Conservation (phyloP, 140 eudicot genomes). For the Flaveria floridana region DNA sequence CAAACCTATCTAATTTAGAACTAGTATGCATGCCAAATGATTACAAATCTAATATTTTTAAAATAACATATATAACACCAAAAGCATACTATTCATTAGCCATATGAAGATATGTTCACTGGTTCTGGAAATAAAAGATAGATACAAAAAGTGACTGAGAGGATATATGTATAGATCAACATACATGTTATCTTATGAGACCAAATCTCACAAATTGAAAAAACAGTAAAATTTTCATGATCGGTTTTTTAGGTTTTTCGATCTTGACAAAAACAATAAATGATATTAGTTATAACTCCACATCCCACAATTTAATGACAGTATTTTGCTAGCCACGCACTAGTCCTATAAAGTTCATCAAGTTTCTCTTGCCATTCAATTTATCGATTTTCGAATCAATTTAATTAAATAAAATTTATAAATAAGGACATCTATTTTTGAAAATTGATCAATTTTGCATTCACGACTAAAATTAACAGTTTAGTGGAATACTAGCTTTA, state of each 20-base stretch:
- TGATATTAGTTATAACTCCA: conserved; percentile 15
- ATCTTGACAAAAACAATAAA: background rate
- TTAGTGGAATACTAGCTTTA: no score
- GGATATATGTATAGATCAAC: background rate
- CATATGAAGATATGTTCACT: background rate
- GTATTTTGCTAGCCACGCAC: conserved; percentile 11
- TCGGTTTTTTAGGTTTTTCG: background rate
- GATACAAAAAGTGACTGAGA: background rate
- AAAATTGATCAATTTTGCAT: no score
- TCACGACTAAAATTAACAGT: no score
- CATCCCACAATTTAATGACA: conserved; percentile 17
- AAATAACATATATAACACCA: background rate
- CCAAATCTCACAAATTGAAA: background rate
- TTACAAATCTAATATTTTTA: background rate
- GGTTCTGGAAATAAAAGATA: background rate
- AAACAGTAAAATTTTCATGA: background rate
- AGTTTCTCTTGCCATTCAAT: conserved; percentile 2
- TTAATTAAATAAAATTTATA: no score
- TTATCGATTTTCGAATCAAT: background rate
- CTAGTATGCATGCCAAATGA: no score
- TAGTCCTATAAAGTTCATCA: background rate
- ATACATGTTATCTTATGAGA: background rate
- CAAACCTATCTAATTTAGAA: no score
- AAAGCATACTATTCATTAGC: background rate
- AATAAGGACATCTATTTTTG: no score